Base-by-base conservation (phyloP, 495 filamentous ascomycete species). In the Haplographium delicatum region DNA sequence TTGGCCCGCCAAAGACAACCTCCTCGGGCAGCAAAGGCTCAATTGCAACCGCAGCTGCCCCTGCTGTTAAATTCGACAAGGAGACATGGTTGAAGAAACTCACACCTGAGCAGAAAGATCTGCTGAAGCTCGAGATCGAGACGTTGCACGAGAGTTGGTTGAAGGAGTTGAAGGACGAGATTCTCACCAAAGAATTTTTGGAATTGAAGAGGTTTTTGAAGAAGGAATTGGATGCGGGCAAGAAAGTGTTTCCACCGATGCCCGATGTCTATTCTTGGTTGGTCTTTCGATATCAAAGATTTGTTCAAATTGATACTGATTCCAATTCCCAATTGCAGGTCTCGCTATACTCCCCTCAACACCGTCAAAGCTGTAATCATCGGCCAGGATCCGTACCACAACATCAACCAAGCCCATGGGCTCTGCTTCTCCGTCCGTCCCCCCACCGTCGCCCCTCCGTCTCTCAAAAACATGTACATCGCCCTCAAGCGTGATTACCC, bases 301-400 rank as follows among this genome's bases (percentile, higher is more conserved):
- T 19, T n/a, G 37, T n/a, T 15, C 11, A 39, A 38, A 22, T 46
- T 15, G 2, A 19, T 4, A 19, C 15, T 26, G 6, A 31, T 31
- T 23, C 31, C 9, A 18, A 13, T 31, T 13, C 28, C 28, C 28
- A 6, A 31, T 31, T 13, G 6, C 22, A 94, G 88, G 88, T 94
- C 88, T 44, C 83, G 89, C 26, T 82, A 94, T 65, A 96, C 91
- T 1, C 94, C 93, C 22, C 79, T 97, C 47, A 67, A 83, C 69
- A 84, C 70, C 1, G 91, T 97, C 48, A 93, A 91, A 62, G 82
- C 82, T 39, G 89, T 98, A 6, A 86, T 98, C 65, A 60, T 96
- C 35, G 93, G 94, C 53, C 93, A 98, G 69, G 93, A 98, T 65
- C 93, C 93, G 4, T 98, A 98, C 67, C 93, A 97, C 72, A 93